These are phyloP conservation scores for Beauveria pseudobassiana DNA, from an alignment of 2,329 filamentous ascomycete species.

Conservation along the genomic window DNA sequence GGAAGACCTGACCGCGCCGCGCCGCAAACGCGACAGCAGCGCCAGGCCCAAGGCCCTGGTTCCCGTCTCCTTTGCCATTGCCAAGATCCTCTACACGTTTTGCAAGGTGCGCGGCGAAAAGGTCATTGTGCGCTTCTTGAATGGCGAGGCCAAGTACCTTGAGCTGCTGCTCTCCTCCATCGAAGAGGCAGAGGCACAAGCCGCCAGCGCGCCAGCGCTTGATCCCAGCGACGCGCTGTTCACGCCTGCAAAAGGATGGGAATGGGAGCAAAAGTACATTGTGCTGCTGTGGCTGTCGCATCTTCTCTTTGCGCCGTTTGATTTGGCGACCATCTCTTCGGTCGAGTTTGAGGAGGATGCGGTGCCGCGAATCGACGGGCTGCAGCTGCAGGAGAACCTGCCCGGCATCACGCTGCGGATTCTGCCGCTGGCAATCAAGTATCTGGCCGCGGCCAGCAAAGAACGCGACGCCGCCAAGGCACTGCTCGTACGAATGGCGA, in stretches of 20 bases:
- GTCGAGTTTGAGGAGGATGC: conserved; percentile 40
- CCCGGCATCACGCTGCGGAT: conserved; percentile 66
- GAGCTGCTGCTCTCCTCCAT: conserved; percentile 72
- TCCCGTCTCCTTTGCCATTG: conserved; percentile 63
- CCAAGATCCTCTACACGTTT: conserved; percentile 75
- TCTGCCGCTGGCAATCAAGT: conserved; percentile 61
- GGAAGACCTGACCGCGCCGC: conserved; percentile 48
- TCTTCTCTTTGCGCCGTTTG: conserved; percentile 79
- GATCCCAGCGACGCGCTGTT: conserved; percentile 11
- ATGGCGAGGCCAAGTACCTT: conserved; percentile 79
- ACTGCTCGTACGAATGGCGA: conserved; percentile 72
- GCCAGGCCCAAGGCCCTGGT: conserved; percentile 35
- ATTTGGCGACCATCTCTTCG: conserved; percentile 76
- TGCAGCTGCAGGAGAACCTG: conserved; percentile 51
- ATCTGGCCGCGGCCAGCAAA: conserved; percentile 70
- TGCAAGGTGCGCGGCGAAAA: conserved; percentile 95
- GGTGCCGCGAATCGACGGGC: conserved; percentile 34
- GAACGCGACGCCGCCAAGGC: conserved; percentile 83
- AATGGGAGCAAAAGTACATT: conserved; percentile 86
- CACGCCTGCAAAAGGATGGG: conserved; percentile 33
- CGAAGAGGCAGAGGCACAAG: conserved; percentile 45
- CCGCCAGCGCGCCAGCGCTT: not conserved
- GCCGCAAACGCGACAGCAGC: conserved; percentile 12
- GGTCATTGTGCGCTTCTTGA: conserved; percentile 82
- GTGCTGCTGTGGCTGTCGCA: conserved; percentile 83